A percentile compares a stretch with the other conserved stretches of the same genome.
Evolutionary conservation across 108 stramenopile species (phyloP).

Genomic region (Mayamaea pseudoterrestris): DNA sequence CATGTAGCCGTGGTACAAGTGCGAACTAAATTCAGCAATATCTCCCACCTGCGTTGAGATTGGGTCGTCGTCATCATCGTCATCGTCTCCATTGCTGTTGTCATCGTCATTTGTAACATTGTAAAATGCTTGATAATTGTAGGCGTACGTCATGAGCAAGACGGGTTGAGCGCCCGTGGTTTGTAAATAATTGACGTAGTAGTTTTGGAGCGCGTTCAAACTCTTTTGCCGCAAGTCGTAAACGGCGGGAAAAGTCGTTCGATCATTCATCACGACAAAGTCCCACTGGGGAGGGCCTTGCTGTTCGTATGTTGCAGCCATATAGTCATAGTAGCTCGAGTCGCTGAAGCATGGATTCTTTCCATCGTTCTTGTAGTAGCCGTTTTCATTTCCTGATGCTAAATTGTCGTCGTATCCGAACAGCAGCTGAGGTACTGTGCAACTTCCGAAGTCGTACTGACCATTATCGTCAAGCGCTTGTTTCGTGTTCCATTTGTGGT

Average conservation of each 20-base stretch:
- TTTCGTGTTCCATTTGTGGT: constrained; percentile 2
- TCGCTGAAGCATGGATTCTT: constrained; percentile 1
- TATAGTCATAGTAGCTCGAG: not conserved
- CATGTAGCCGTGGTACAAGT: constrained; percentile 29
- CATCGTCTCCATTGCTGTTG: not conserved
- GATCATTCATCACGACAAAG: constrained; percentile 29
- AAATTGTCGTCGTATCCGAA: constrained; percentile 18
- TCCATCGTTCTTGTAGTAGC: constrained; percentile 3
- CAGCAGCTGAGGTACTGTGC: constrained; percentile 29
- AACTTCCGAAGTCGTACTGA: constrained; percentile 33
- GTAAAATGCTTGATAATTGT: constrained; percentile 19
- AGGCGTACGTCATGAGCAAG: constrained; percentile 24
- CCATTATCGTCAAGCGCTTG: not conserved
- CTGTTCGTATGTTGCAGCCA: constrained; percentile 2
- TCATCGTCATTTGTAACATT: constrained; percentile 19
- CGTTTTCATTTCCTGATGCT: not conserved
- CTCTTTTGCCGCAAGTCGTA: constrained; percentile 7
- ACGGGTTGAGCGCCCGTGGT: constrained; percentile 21
- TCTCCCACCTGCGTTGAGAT: constrained; percentile 13
- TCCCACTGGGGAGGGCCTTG: constrained; percentile 20
- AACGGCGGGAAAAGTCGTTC: constrained; percentile 17
- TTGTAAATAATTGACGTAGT: constrained; percentile 18
- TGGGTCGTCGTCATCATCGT: too few species aligned
- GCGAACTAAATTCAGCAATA: constrained; percentile 26
- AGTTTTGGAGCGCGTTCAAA: constrained; percentile 14